Evolutionary conservation across 768 basidiomycete genomes (phyloP).

Genomic region (Hirschioporus abietinus): DNA sequence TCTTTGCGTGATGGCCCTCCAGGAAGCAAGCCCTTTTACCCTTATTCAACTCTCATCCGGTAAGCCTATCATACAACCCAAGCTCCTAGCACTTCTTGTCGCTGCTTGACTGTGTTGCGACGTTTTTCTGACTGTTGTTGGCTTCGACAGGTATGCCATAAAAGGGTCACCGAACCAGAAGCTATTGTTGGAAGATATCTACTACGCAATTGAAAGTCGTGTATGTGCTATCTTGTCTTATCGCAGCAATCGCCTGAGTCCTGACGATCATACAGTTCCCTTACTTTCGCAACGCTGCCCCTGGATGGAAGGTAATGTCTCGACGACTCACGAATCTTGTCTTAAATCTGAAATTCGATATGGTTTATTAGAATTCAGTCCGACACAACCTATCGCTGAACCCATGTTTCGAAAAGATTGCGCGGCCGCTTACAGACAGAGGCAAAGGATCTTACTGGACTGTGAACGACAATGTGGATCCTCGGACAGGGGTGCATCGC

Average conservation of each 20-base stretch:
- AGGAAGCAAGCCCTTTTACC: constrained; percentile 87
- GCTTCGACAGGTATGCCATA: constrained; percentile 67
- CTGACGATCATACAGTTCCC: constrained; percentile 54
- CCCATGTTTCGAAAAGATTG: constrained; percentile 87
- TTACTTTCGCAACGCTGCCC: constrained; percentile 80
- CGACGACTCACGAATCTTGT: not conserved
- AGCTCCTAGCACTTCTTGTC: constrained; percentile 7
- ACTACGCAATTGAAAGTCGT: constrained; percentile 86
- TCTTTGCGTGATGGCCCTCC: constrained; percentile 84
- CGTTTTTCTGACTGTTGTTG: constrained; percentile 8
- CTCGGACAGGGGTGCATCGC: constrained; percentile 83
- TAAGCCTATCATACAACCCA: constrained; percentile 30
- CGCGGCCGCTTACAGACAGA: constrained; percentile 85
- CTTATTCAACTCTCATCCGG: constrained; percentile 88
- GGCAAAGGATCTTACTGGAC: constrained; percentile 93
- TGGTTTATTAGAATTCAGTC: constrained; percentile 69
- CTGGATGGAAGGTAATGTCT: constrained; percentile 83
- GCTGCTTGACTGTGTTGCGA: constrained; percentile 3
- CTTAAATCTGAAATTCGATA: not conserved
- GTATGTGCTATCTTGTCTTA: constrained; percentile 37
- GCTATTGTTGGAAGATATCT: constrained; percentile 81
- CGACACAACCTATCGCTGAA: constrained; percentile 88
- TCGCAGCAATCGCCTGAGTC: constrained; percentile 6
- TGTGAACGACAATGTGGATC: constrained; percentile 85
- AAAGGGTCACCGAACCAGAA: constrained; percentile 89